A percentile compares a stretch with the other conserved stretches of the same genome.
phyloP scores from a whole-genome alignment of 2,329 filamentous ascomycete genomes.

The Xylariaceae sp. region DNA sequence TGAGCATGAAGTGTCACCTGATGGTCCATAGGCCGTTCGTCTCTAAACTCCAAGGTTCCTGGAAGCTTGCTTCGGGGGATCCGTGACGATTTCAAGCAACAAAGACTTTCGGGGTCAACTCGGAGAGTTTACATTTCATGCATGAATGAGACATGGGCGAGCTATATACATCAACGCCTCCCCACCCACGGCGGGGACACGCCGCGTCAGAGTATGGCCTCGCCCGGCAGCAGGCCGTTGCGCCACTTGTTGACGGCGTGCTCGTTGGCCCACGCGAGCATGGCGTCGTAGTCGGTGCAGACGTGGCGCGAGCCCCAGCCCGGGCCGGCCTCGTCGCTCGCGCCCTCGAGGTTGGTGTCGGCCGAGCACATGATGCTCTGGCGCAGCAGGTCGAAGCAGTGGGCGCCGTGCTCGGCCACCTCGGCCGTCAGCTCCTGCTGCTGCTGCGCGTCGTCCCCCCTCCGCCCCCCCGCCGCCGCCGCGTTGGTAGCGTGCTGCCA shows the following conservation, averaged over 20 bases:
- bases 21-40: too few species aligned
- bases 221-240: slow-evolving; percentile 18
- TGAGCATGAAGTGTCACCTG: too few species aligned
- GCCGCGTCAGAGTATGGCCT: slow-evolving; percentile 15
- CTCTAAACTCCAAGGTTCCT: too few species aligned
- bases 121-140: too few species aligned
- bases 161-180: too few species aligned
- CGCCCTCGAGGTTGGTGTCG: slow-evolving; percentile 31
- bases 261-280: slow-evolving; percentile 29
- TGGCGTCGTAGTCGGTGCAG: slow-evolving; percentile 27
- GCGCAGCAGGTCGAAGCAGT: slow-evolving; percentile 33
- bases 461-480: too few species aligned
- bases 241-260: slow-evolving; percentile 25
- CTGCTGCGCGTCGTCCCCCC: too few species aligned
- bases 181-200: too few species aligned
- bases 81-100: too few species aligned
- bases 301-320: slow-evolving; percentile 30
- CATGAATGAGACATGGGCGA: too few species aligned
- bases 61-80: too few species aligned
- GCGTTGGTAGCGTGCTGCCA: slow-evolving; percentile 24
- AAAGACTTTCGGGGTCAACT: too few species aligned
- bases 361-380: slow-evolving; percentile 30
- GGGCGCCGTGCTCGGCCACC: slow-evolving; percentile 27
- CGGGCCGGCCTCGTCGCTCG: slow-evolving; percentile 27
- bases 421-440: slow-evolving; percentile 26